Percentiles rank a stretch among this genome's conserved stretches.
phyloP scores from a whole-genome alignment of 176 grass and related monocot genomes.

The Cocos nucifera region DNA sequence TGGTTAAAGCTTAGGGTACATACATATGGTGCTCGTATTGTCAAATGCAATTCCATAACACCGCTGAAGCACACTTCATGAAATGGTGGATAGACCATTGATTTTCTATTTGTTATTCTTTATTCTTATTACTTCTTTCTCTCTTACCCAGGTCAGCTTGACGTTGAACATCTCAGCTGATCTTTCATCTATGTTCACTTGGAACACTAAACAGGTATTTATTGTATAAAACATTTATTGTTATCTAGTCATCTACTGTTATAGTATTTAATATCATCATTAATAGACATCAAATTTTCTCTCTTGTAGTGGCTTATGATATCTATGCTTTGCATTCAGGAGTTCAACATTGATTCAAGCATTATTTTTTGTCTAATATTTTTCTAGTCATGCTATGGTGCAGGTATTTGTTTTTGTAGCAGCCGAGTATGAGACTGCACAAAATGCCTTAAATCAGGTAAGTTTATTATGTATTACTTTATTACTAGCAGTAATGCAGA shows the following conservation, averaged over 20 bases:
- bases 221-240: background rate
- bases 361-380: background rate
- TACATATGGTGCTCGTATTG: too few species aligned
- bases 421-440: slow-evolving; percentile 79
- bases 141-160: slow-evolving; percentile 62
- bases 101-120: too few species aligned
- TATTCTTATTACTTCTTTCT: too few species aligned
- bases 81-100: too few species aligned
- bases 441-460: slow-evolving; percentile 94
- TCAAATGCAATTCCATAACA: too few species aligned
- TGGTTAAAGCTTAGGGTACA: too few species aligned
- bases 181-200: slow-evolving; percentile 90
- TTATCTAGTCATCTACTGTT: background rate
- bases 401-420: slow-evolving; percentile 99
- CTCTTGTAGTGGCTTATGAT: background rate
- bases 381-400: slow-evolving; percentile 5
- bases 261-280: too few species aligned
- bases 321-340: background rate
- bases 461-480: background rate
- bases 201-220: slow-evolving; percentile 98
- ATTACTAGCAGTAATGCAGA: too few species aligned
- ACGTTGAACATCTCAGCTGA: slow-evolving; percentile 92
- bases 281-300: too few species aligned
- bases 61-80: too few species aligned
- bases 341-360: background rate